Base-by-base conservation (phyloP, 2,329 filamentous ascomycete species). In the Thermothelomyces thermophilus region DNA sequence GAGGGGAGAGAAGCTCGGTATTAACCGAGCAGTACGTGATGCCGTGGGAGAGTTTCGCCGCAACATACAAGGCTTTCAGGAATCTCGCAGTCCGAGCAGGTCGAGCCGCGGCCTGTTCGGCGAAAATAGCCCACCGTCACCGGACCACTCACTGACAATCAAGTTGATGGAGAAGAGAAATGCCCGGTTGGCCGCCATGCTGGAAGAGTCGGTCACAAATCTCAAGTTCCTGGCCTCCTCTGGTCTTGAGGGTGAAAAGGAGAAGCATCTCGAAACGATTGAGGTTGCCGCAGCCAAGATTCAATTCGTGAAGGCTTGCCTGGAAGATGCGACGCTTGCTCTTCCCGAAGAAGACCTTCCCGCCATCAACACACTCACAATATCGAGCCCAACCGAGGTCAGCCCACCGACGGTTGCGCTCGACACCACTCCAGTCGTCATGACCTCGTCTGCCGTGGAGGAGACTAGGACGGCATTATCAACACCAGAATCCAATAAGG, bases 21-120 rank as follows among this genome's bases (percentile, higher is more conserved):
- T 93, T 49, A 90, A 89, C 62, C 84, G 86, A 64, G 86, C 84
- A 0, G 81, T 93, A 6, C 79, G 87, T n/a, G 86, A 87, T 58
- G 87, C 87, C 16, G 78, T 93, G 62, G 84, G 83, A 8, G 88
- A 94, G 66, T 84, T 91, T 43, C 79, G 80, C 52, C 85, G 86
- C 60, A 90, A 89, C 57, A 80, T 90, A 57, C 79, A 85, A 60
- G 77, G 76, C 26, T 73, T 85, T 28, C 83, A 87, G 55, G 77
- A 80, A 50, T 71, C 73, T 2, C 70, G 75, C 28, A 72, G 68
- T 26, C 64, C 68, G 13, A 68, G 70, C 19, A 68, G 67, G 44
- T 63, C 67, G 6, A 62, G 65, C 10, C 66, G 64, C 37, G 64
- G 67, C 35, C 56, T 68, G 1, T 63, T 71, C 19, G 60, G 59